phyloP scores from a whole-genome alignment of 2,329 filamentous ascomycete genomes.

The Monosporascus cannonballus region DNA sequence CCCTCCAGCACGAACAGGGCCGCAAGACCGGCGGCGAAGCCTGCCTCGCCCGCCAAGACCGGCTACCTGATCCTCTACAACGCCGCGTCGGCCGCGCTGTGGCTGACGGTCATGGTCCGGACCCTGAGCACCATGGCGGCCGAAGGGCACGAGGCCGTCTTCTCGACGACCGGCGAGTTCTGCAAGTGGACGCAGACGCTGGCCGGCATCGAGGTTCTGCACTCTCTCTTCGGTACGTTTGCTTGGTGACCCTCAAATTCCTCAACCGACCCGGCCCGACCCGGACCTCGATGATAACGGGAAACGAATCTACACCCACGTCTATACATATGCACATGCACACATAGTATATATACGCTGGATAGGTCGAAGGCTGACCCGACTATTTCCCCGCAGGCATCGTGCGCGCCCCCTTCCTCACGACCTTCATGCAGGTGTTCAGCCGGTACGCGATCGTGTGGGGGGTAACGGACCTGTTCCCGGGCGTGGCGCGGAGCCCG shows the following conservation, averaged over 20 bases:
- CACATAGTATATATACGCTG: too few relatives aligned
- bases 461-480: conserved; percentile 73
- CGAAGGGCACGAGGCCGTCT: conserved; percentile 53
- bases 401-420: conserved; percentile 78
- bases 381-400: conserved; percentile 47
- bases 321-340: background rate
- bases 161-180: conserved; percentile 57
- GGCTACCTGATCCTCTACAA: conserved; percentile 86
- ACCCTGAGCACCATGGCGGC: conserved; percentile 50
- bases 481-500: conserved; percentile 46
- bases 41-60: conserved; percentile 42
- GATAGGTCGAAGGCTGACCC: too few relatives aligned
- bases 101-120: conserved; percentile 69
- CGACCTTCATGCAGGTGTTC: conserved; percentile 85
- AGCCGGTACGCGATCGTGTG: conserved; percentile 85
- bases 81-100: conserved; percentile 66
- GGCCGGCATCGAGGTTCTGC: conserved; percentile 76
- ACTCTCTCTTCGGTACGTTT: conserved; percentile 66
- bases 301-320: background rate
- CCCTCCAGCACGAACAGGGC: conserved; percentile 9
- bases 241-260: too few relatives aligned
- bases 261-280: too few relatives aligned
- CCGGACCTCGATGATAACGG: too few relatives aligned
- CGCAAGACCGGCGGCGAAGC: conserved; percentile 18
- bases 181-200: conserved; percentile 77